Evolutionary conservation across 225 moss, liverwort and hornwort genomes (phyloP), one percentile per base, ranked within the genome.

Genomic region (Neckera pumila): DNA sequence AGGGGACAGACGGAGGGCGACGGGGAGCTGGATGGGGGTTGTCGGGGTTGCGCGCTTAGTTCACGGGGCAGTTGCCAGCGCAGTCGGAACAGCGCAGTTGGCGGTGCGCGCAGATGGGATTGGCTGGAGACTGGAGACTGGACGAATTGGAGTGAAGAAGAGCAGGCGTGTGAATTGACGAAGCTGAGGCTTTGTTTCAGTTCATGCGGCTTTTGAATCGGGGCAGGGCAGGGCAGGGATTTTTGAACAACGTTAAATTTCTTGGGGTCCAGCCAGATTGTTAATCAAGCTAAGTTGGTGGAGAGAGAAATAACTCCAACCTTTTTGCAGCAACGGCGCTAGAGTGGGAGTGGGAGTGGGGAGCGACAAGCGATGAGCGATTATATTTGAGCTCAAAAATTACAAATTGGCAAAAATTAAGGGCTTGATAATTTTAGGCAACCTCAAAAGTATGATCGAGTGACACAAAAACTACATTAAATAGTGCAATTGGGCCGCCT

Each of bases 61-160:
- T 73, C 81, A 40, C 65, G 89, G 79, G 43, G 62, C 80, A 80
- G 71, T 80, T 80, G 89, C 71, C 89, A 89, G 89, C 89, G 89
- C 76, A 84, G 88, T 88, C 88, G 83, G 58, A 84, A 88, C 67
- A 77, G 67, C 84, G 88, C 85, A 71, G 89, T 80, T 89, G 89
- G 71, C 89, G 89, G 89, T 85, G 85, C 43, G 58, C 77, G 83
- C 47, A 65, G 88, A 58, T 84, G 85, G 80, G 85, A 89, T 73
- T 89, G 70, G 89, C 43, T 63, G 53, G 40, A 53, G 53, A 53
- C 6, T 17, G 53, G 53, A 43, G 43, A 77, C 88, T 60, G 60
- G 61, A 72, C 51, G 51, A 63, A 53, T 31, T 28, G 64, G 75
- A 65, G 65, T 11, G 54, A 34, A 36, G 65, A 5, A 19, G 59